Conservation (phyloP, 305 asterid genomes). For the Solanum hybrid region DNA sequence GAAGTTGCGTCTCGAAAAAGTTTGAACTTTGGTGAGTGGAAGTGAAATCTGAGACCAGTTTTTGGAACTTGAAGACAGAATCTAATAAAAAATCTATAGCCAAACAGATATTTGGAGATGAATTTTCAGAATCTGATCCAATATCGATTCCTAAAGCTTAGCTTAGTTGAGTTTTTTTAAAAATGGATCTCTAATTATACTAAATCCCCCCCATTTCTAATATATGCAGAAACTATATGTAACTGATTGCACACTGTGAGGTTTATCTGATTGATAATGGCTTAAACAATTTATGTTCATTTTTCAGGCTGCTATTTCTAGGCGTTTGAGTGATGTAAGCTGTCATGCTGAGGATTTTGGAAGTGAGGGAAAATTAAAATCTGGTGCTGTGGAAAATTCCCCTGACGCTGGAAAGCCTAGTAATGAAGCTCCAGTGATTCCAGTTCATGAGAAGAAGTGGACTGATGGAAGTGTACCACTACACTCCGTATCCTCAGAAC, state of each 20-base stretch:
- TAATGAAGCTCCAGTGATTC: conserved; percentile 59
- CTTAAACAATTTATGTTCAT: background rate
- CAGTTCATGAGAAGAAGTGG: conserved; percentile 96
- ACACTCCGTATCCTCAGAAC: conserved; percentile 53
- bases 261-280: background rate
- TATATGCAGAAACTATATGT: background rate
- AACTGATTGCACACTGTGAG: background rate
- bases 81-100: background rate
- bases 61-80: background rate
- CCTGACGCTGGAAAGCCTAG: conserved; percentile 26
- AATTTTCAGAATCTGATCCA: background rate
- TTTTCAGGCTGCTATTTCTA: conserved; percentile 82
- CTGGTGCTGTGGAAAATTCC: conserved; percentile 17
- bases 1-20: background rate
- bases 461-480: conserved; percentile 80
- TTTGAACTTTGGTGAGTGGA: background rate
- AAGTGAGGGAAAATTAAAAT: conserved; percentile 26
- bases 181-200: background rate
- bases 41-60: background rate
- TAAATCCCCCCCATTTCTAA: background rate
- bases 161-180: background rate
- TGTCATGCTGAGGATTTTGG: conserved; percentile 37
- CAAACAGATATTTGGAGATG: background rate
- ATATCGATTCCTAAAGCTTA: background rate
- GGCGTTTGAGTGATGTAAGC: conserved; percentile 80